Evolutionary conservation across 2,329 filamentous ascomycete genomes (phyloP).

Genomic region (Davidsoniella neocaledoniae): DNA sequence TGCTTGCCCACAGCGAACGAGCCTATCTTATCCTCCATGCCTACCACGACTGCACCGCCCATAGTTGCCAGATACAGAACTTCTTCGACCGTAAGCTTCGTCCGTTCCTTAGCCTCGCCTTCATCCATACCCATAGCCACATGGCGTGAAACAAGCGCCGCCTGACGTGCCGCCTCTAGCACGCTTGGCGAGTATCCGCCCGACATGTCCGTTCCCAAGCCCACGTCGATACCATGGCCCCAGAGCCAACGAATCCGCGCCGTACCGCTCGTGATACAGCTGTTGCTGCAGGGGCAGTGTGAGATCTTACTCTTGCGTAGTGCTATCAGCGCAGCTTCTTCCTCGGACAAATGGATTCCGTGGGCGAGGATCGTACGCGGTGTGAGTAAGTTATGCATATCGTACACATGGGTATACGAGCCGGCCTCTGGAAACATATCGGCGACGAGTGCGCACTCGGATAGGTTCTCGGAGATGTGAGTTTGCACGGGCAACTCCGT

Average conservation of each 20-base stretch:
- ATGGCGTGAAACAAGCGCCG: slow-evolving; percentile 60
- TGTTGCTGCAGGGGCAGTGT: slow-evolving; percentile 82
- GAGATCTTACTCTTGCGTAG: slow-evolving; percentile 47
- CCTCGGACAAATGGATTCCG: slow-evolving; percentile 54
- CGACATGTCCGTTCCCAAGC: slow-evolving; percentile 78
- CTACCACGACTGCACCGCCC: slow-evolving; percentile 73
- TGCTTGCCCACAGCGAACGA: slow-evolving; percentile 74
- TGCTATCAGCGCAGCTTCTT: slow-evolving; percentile 50
- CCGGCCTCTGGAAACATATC: slow-evolving; percentile 46
- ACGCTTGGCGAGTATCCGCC: slow-evolving; percentile 75
- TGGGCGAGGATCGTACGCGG: slow-evolving; percentile 69
- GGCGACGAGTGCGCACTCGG: slow-evolving; percentile 55
- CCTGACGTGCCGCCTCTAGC: slow-evolving; percentile 68
- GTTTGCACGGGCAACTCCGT: slow-evolving; percentile 62
- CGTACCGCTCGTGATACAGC: slow-evolving; percentile 61
- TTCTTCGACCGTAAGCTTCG: slow-evolving; percentile 69
- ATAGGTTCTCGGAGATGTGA: slow-evolving; percentile 70
- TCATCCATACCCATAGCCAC: slow-evolving; percentile 36
- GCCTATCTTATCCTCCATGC: slow-evolving; percentile 55
- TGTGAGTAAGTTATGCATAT: slow-evolving; percentile 51
- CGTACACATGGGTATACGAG: slow-evolving; percentile 67
- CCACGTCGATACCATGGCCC: slow-evolving; percentile 58
- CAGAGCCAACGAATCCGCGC: slow-evolving; percentile 61
- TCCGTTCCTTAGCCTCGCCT: slow-evolving; percentile 25
- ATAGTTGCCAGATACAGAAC: slow-evolving; percentile 70